Conservation (phyloP, 352 stramenopile genomes). For the Phytopythium mirpurense region DNA sequence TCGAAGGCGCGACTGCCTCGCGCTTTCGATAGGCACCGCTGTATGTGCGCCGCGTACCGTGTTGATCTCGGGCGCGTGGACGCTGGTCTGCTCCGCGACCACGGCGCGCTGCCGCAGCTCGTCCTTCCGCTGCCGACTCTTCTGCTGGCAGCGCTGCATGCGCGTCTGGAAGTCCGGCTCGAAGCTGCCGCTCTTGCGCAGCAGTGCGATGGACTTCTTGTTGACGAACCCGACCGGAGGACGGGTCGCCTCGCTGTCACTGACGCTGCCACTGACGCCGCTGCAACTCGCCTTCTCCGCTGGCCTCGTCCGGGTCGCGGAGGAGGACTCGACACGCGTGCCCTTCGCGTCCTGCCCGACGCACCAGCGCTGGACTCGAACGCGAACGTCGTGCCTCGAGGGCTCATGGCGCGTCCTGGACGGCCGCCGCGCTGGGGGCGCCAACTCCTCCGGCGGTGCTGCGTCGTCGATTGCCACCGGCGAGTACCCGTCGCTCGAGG, state of each 20-base stretch:
- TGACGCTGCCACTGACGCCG: neutral
- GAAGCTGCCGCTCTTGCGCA: slow-evolving; percentile 41
- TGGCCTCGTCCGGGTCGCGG: neutral
- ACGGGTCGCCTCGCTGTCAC: neutral
- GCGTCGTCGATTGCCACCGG: neutral
- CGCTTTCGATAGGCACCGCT: no score
- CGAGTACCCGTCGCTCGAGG: slow-evolving; percentile 4
- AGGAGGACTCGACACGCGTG: neutral
- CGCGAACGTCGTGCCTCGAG: neutral
- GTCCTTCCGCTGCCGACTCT: slow-evolving; percentile 40
- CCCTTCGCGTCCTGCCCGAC: neutral
- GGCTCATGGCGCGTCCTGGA: neutral
- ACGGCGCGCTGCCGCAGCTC: slow-evolving; percentile 34
- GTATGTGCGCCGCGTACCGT: no score
- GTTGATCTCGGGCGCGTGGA: slow-evolving; percentile 50
- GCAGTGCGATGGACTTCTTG: slow-evolving; percentile 31
- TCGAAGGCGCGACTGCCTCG: no score
- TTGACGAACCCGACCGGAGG: slow-evolving; percentile 4
- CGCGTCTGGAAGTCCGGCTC: slow-evolving; percentile 60
- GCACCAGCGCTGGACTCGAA: neutral
- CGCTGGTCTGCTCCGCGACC: slow-evolving; percentile 18
- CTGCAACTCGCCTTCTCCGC: neutral
- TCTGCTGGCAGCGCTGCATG: slow-evolving; percentile 46
- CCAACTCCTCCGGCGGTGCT: no score
- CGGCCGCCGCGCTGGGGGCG: neutral